Conservation (phyloP, 768 basidiomycete species). For the Dioszegia hungarica region DNA sequence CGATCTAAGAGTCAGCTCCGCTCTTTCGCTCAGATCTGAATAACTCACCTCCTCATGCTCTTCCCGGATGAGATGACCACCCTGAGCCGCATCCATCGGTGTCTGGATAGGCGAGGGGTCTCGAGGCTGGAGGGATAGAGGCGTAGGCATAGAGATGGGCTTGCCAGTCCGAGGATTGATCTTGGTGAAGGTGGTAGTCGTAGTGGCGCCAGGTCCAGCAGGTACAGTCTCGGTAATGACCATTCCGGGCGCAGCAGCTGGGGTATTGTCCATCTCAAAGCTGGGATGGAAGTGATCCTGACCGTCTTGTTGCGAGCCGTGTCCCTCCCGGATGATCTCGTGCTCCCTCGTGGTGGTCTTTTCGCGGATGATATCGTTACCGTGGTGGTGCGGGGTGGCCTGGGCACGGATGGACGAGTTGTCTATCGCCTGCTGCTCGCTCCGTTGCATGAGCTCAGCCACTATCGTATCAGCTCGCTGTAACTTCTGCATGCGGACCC, state of each 20-base stretch:
- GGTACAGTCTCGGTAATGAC: constrained; percentile 3
- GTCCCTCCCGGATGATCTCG: constrained; percentile 35
- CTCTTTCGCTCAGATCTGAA: neutral
- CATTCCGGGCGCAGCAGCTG: constrained; percentile 1
- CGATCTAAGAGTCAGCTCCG: constrained; percentile 22
- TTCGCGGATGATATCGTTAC: constrained; percentile 34
- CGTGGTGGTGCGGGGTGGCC: constrained; percentile 10
- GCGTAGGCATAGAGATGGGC: constrained; percentile 25
- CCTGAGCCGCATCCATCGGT: constrained; percentile 11
- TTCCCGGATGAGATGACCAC: constrained; percentile 29
- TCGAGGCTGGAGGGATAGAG: constrained; percentile 28
- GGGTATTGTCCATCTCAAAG: neutral
- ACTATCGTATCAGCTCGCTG: constrained; percentile 25
- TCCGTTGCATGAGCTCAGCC: constrained; percentile 35
- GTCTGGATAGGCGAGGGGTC: constrained; percentile 27
- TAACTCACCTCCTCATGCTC: constrained; percentile 41
- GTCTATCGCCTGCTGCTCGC: neutral
- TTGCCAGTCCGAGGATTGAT: constrained; percentile 41
- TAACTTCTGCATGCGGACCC: neutral
- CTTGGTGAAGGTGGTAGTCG: constrained; percentile 11
- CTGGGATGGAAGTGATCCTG: constrained; percentile 12
- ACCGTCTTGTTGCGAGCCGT: constrained; percentile 15
- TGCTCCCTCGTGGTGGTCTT: constrained; percentile 35
- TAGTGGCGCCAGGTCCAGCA: constrained; percentile 4
- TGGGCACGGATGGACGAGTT: constrained; percentile 6